phyloP scores from a whole-genome alignment of 1,284 basidiomycete genomes.

The Tilletia horrida region DNA sequence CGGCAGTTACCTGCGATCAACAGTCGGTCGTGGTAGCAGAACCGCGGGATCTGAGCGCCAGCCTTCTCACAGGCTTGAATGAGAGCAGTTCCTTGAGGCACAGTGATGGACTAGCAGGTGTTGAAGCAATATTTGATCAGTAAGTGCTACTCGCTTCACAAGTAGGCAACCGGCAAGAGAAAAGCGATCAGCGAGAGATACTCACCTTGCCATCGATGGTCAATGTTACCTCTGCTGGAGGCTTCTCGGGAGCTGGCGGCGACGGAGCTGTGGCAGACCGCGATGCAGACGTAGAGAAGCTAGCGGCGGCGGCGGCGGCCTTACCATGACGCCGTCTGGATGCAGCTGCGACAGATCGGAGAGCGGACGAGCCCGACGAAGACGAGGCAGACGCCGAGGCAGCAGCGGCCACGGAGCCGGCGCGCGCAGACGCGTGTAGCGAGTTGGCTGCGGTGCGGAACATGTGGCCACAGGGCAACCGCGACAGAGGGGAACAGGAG shows the following conservation, averaged over 20 bases:
- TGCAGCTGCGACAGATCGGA: no score
- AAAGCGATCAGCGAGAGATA: no score
- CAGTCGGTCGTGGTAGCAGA: constrained; percentile 85
- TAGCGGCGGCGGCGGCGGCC: background rate
- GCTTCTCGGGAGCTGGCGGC: constrained; percentile 13
- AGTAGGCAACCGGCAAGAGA: no score
- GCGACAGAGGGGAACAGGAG: no score
- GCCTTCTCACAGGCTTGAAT: constrained; percentile 80
- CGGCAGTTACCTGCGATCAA: constrained; percentile 54
- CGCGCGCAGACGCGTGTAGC: background rate
- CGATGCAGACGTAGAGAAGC: background rate
- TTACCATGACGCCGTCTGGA: no score
- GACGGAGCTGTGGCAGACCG: constrained; percentile 1
- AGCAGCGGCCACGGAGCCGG: background rate
- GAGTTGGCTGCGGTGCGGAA: constrained; percentile 3
- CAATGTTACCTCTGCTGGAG: constrained; percentile 42
- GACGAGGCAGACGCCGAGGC: background rate
- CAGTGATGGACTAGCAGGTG: background rate
- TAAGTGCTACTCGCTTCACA: no score
- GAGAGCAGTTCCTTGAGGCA: constrained; percentile 59
- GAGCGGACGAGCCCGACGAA: no score
- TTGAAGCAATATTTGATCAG: no score
- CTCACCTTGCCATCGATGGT: constrained; percentile 50
- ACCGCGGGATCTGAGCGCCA: constrained; percentile 60
- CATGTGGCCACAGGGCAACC: background rate